Percentiles rank a stretch among this genome's conserved stretches.
These are phyloP conservation scores for Coniochaeta sp. DNA, from an alignment of 2,329 filamentous ascomycete species.

Conservation along the genomic window DNA sequence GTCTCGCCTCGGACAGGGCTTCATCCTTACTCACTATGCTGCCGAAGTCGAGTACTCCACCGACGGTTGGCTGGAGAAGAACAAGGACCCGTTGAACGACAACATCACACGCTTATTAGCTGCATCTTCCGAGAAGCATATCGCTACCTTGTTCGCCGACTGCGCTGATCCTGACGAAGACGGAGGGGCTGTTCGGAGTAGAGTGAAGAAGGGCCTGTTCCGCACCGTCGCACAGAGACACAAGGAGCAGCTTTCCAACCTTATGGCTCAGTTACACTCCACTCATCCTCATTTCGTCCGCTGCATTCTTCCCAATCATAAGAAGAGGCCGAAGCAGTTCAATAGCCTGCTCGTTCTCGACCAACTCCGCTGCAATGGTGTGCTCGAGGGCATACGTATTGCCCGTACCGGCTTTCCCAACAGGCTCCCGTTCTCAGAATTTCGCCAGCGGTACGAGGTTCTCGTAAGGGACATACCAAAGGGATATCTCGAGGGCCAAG, in stretches of 20 bases:
- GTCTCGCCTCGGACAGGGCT: conserved; percentile 82
- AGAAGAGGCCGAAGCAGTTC: conserved; percentile 91
- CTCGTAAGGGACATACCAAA: conserved; percentile 83
- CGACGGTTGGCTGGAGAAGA: conserved; percentile 94
- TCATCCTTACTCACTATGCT: conserved; percentile 94
- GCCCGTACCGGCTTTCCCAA: conserved; percentile 96
- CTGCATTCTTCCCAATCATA: conserved; percentile 96
- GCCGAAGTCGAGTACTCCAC: conserved; percentile 97
- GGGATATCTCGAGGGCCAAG: conserved; percentile 85
- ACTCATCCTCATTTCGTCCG: conserved; percentile 98
- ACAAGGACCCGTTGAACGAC: conserved; percentile 97
- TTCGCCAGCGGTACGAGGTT: conserved; percentile 92
- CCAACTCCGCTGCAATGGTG: conserved; percentile 97
- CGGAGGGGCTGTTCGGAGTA: conserved; percentile 57
- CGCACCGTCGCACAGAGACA: conserved; percentile 93
- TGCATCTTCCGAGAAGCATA: conserved; percentile 72
- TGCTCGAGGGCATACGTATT: conserved; percentile 96
- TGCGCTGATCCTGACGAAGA: conserved; percentile 80
- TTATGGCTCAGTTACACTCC: conserved; percentile 90
- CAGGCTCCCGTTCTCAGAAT: conserved; percentile 83
- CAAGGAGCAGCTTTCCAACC: conserved; percentile 94
- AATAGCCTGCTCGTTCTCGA: conserved; percentile 89
- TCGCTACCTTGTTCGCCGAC: conserved; percentile 79
- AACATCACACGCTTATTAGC: conserved; percentile 88
- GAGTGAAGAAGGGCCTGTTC: conserved; percentile 96